A percentile compares a stretch with the other conserved stretches of the same genome.
Conservation (phyloP, 768 basidiomycete genomes). For the Mycena vulgaris region DNA sequence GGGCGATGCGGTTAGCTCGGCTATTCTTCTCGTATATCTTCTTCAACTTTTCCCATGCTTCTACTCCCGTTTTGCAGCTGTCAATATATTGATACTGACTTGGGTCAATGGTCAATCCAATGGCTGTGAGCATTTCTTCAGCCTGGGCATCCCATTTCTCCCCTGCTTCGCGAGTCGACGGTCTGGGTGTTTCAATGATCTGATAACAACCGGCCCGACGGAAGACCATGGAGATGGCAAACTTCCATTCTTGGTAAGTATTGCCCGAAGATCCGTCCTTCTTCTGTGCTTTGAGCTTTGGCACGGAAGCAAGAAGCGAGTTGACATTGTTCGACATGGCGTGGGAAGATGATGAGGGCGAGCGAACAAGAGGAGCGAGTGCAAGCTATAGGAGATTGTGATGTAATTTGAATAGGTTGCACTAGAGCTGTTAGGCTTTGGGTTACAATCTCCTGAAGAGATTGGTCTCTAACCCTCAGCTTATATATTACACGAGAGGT, state of each 20-base stretch:
- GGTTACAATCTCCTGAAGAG: conserved; percentile 19
- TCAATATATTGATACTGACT: conserved; percentile 41
- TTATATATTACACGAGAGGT: no score
- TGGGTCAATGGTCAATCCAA: conserved; percentile 39
- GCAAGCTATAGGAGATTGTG: background rate
- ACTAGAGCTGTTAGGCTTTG: conserved; percentile 1
- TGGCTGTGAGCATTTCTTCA: conserved; percentile 39
- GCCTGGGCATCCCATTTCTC: conserved; percentile 6
- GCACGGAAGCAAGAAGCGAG: background rate
- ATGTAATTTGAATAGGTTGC: no score
- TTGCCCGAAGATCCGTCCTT: background rate
- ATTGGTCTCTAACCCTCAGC: conserved; percentile 1
- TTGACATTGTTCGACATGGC: background rate
- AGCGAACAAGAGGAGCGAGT: background rate
- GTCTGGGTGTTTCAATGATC: background rate
- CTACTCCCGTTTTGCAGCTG: conserved; percentile 22
- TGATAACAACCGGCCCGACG: background rate
- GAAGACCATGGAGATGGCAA: background rate
- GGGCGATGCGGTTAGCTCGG: conserved; percentile 38
- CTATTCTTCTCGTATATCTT: conserved; percentile 42
- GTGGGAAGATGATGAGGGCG: background rate
- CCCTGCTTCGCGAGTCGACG: background rate
- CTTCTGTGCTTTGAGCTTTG: background rate
- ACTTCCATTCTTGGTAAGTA: background rate
- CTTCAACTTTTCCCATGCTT: conserved; percentile 21